Evolutionary conservation across 208 protist genomes (phyloP).

Genomic region (Angomonas deanei): DNA sequence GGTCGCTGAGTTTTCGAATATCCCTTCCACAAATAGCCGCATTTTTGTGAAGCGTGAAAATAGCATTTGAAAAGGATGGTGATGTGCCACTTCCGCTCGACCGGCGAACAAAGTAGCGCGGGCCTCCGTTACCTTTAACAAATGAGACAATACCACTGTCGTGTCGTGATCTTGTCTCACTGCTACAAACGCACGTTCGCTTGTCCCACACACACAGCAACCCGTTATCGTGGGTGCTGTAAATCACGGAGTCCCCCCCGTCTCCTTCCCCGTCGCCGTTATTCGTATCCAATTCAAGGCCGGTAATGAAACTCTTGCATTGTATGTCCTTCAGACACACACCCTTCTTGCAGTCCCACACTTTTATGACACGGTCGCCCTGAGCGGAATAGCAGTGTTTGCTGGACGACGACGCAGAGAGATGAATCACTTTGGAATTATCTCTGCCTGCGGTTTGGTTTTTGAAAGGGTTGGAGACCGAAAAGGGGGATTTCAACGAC

Average conservation of each 20-base stretch:
- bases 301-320: not conserved
- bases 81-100: not conserved
- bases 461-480: not conserved
- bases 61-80: not conserved
- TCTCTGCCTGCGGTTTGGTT: no score
- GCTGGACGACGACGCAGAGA: not conserved
- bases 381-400: not conserved
- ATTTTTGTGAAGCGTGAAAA: not conserved
- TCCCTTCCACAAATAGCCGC: not conserved
- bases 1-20: not conserved
- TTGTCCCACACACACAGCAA: not conserved
- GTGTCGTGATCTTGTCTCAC: not conserved
- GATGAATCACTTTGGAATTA: not conserved
- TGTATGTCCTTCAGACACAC: not conserved
- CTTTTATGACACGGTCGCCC: not conserved
- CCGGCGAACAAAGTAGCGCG: not conserved
- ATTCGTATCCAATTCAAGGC: not conserved
- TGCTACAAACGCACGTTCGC: not conserved
- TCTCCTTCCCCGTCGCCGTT: not conserved
- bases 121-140: not conserved
- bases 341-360: not conserved
- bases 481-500: not conserved
- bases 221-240: not conserved
- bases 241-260: not conserved
- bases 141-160: not conserved